These are phyloP conservation scores for Zizania latifolia DNA, from an alignment of 176 grass and related monocot species.

Conservation along the genomic window DNA sequence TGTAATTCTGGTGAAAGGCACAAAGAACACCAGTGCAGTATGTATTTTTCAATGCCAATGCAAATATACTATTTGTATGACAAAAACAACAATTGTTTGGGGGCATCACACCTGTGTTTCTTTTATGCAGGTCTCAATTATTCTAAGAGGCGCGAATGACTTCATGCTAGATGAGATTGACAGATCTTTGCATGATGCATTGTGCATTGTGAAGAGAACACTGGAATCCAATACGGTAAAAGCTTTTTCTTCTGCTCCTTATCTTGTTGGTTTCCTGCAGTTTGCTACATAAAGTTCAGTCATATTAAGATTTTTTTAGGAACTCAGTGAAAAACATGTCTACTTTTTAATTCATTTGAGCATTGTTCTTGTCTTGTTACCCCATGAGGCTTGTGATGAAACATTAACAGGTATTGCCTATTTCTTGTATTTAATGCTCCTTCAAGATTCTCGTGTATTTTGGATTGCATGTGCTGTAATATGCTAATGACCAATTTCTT, in stretches of 20 bases:
- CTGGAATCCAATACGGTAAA: slow-evolving; percentile 79
- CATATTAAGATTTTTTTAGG: background rate
- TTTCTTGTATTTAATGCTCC: background rate
- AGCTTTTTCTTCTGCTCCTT: background rate
- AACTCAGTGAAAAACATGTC: background rate
- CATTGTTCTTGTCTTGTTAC: background rate
- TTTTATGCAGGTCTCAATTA: slow-evolving; percentile 65
- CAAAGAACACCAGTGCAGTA: slow-evolving; percentile 78
- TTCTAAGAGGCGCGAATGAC: slow-evolving; percentile 91
- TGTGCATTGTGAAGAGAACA: slow-evolving; percentile 90
- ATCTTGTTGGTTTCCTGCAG: background rate
- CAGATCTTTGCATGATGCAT: slow-evolving; percentile 72
- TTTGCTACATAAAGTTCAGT: background rate
- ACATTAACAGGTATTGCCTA: background rate
- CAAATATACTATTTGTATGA: background rate
- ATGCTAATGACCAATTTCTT: background rate
- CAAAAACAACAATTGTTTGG: background rate
- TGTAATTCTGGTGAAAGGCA: slow-evolving; percentile 85
- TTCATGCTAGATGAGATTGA: slow-evolving; percentile 94
- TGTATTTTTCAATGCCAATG: slow-evolving; percentile 24
- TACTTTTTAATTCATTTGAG: background rate
- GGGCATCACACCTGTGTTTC: background rate
- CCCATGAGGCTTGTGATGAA: background rate
- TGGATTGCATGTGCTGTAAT: background rate
- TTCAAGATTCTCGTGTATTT: background rate